Evolutionary conservation across 2,329 filamentous ascomycete species (phyloP).

Genomic region (Pseudocercospora fuligena): DNA sequence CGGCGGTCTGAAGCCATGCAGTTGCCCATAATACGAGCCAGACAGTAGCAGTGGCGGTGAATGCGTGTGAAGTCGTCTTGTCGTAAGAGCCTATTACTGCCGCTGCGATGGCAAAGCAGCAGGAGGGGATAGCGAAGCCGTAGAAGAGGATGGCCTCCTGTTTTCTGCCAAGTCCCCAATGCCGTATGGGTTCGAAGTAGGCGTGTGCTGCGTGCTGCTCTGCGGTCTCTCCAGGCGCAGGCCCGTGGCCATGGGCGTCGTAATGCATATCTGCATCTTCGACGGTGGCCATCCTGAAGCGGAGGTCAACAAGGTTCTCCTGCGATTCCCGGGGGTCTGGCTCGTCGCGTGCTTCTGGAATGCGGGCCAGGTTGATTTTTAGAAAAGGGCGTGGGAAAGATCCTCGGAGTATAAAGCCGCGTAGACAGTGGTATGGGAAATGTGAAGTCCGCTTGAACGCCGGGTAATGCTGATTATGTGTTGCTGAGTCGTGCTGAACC

Average conservation of each 20-base stretch:
- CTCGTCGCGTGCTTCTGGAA: background rate
- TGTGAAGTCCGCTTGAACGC: constrained; percentile 1
- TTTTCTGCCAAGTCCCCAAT: constrained; percentile 37
- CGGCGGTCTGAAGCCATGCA: constrained; percentile 41
- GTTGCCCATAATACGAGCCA: constrained; percentile 39
- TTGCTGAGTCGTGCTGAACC: constrained; percentile 2
- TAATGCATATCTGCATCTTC: constrained; percentile 27
- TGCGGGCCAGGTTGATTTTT: background rate
- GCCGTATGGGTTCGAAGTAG: constrained; percentile 30
- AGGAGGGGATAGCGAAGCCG: constrained; percentile 35
- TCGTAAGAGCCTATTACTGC: constrained; percentile 33
- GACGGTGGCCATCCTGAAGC: constrained; percentile 22
- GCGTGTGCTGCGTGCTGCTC: constrained; percentile 37
- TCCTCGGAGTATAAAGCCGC: background rate
- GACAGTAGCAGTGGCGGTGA: constrained; percentile 34
- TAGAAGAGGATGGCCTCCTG: constrained; percentile 40
- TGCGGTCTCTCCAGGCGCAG: constrained; percentile 35
- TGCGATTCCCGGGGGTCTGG: constrained; percentile 1
- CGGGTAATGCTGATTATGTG: background rate
- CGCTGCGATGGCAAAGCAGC: constrained; percentile 36
- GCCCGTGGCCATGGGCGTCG: constrained; percentile 22
- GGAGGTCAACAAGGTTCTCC: constrained; percentile 10
- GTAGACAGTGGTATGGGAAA: background rate
- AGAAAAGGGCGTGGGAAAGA: background rate
- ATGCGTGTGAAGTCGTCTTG: constrained; percentile 28